phyloP scores from a whole-genome alignment of 2,329 filamentous ascomycete genomes.

The Venturia pyrina region DNA sequence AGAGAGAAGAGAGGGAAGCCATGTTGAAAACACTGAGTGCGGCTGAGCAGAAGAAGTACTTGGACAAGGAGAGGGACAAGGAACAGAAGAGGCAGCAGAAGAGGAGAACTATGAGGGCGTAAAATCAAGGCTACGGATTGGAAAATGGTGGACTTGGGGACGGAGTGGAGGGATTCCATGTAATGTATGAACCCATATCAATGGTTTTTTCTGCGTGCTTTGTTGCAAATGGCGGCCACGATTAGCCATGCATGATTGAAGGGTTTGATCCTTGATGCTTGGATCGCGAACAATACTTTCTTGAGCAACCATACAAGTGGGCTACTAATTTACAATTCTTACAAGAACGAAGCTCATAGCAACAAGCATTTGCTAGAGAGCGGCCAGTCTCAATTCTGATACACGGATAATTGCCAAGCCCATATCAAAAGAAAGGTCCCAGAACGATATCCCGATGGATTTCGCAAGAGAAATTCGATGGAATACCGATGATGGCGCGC shows the following conservation, averaged over 20 bases:
- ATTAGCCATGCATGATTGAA: neutral
- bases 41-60: slow-evolving; percentile 41
- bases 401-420: too few species aligned
- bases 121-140: neutral
- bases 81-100: slow-evolving; percentile 21
- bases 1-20: slow-evolving; percentile 64
- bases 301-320: neutral
- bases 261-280: neutral
- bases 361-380: too few species aligned
- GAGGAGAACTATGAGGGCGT: slow-evolving; percentile 14
- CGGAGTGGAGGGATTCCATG: neutral
- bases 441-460: too few species aligned
- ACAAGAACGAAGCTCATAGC: too few species aligned
- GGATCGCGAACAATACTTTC: neutral
- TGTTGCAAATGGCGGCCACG: neutral
- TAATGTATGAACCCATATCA: neutral
- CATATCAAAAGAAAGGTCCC: too few species aligned
- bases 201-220: neutral
- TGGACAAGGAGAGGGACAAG: slow-evolving; percentile 81
- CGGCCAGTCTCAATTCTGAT: too few species aligned
- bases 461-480: too few species aligned
- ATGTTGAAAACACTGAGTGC: slow-evolving; percentile 63
- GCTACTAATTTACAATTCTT: neutral
- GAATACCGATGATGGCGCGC: too few species aligned
- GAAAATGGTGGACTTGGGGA: neutral